These are phyloP conservation scores for Moesziomyces parantarcticus DNA, from an alignment of 1,284 basidiomycete genomes.

Conservation along the genomic window DNA sequence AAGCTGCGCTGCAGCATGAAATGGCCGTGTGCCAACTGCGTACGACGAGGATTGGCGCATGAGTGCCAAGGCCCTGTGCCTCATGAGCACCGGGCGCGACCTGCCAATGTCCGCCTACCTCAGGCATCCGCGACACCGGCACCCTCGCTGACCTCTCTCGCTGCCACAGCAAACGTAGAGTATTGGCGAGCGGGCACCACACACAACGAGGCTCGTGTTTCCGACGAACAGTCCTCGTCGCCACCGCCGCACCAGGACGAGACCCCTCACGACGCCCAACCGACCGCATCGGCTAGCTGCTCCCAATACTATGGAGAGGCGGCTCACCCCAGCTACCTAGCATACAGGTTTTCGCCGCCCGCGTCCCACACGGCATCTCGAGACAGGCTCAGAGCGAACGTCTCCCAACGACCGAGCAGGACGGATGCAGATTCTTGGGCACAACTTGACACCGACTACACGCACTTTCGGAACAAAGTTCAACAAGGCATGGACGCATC, in stretches of 20 bases:
- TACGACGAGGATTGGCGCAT: slow-evolving; percentile 5
- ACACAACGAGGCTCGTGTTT: neutral
- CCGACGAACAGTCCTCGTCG: neutral
- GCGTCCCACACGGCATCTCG: neutral
- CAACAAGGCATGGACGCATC: slow-evolving; percentile 8
- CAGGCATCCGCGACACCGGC: neutral
- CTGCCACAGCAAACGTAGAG: neutral
- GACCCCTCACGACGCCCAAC: neutral
- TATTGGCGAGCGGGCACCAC: neutral
- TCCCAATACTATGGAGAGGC: slow-evolving; percentile 8
- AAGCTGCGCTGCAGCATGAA: slow-evolving; percentile 6
- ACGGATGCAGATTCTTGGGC: slow-evolving; percentile 1
- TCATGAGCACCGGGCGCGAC: neutral
- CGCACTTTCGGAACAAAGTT: neutral
- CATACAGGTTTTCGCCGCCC: slow-evolving; percentile 7
- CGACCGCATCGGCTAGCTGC: too few species aligned
- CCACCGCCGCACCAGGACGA: neutral
- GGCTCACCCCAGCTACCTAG: slow-evolving; percentile 14
- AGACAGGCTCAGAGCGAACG: neutral
- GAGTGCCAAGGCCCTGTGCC: slow-evolving; percentile 6
- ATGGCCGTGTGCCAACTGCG: slow-evolving; percentile 12
- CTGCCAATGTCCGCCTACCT: too few species aligned
- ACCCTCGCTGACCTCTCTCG: neutral
- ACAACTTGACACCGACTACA: slow-evolving; percentile 6
- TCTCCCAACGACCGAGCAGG: neutral